These are phyloP conservation scores for Ogataea methylovora DNA, from an alignment of 805 yeast species.

Conservation along the genomic window DNA sequence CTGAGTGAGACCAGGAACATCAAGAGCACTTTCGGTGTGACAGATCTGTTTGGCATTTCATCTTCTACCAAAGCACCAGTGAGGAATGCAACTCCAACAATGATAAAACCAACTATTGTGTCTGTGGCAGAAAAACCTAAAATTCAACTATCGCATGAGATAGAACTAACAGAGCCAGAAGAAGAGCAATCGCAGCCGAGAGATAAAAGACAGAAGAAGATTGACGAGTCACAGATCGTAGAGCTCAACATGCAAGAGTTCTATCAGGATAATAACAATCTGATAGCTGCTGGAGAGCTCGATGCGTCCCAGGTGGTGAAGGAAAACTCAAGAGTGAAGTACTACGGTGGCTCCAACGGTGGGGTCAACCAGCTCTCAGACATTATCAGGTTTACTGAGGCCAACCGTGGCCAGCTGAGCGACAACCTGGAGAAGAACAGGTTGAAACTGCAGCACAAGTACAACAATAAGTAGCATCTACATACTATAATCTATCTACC, in stretches of 20 bases:
- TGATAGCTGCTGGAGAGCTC: conserved; percentile 25
- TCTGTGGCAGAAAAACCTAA: not conserved
- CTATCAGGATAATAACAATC: conserved; percentile 25
- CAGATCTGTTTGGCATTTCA: not conserved
- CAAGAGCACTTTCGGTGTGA: too few relatives aligned
- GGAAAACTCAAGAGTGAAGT: conserved; percentile 14
- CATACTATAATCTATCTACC: too few relatives aligned
- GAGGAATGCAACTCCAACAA: not conserved
- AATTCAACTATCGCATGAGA: not conserved
- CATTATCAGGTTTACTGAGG: conserved; percentile 22
- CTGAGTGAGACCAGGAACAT: not conserved
- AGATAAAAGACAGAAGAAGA: not conserved
- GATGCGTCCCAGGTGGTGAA: conserved; percentile 14
- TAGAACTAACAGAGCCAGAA: not conserved
- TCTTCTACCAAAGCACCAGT: not conserved
- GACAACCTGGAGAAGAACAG: conserved; percentile 13
- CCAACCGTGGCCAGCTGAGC: conserved; percentile 17
- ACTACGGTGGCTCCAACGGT: conserved; percentile 13
- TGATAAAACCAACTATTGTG: too few relatives aligned
- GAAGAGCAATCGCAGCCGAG: not conserved
- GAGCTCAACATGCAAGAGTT: conserved; percentile 31
- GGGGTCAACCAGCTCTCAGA: conserved; percentile 26
- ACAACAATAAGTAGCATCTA: not conserved
- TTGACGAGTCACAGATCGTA: conserved; percentile 17
- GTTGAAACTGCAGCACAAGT: conserved; percentile 8